A percentile compares a stretch with the other conserved stretches of the same genome.
Evolutionary conservation across 495 filamentous ascomycete species (phyloP).

Genomic region (Annulohypoxylon maeteangense): DNA sequence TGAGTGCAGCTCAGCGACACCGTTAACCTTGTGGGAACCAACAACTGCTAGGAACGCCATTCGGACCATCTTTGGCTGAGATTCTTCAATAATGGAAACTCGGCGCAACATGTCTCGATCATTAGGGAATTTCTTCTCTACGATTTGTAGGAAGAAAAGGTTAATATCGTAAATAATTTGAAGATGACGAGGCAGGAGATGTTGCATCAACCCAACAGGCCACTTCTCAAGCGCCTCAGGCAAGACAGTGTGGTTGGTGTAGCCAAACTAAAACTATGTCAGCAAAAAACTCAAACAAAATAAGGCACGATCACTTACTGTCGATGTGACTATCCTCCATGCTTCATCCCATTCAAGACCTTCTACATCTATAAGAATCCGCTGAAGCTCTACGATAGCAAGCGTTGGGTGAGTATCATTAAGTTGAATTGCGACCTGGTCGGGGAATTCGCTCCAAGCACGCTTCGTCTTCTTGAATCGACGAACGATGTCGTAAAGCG

Average conservation of each 20-base stretch:
- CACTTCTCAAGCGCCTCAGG: slow-evolving; percentile 98
- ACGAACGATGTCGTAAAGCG: slow-evolving; percentile 93
- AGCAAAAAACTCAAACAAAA: slow-evolving; percentile 5
- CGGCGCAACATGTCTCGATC: slow-evolving; percentile 84
- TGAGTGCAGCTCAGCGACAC: slow-evolving; percentile 96
- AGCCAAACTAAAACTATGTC: slow-evolving; percentile 71
- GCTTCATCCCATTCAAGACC: slow-evolving; percentile 93
- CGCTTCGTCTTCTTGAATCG: slow-evolving; percentile 97
- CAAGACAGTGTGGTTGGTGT: slow-evolving; percentile 98
- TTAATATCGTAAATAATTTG: slow-evolving; percentile 99
- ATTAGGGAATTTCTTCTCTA: slow-evolving; percentile 89
- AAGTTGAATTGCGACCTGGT: slow-evolving; percentile 95
- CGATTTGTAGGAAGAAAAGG: slow-evolving; percentile 86
- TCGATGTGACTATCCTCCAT: slow-evolving; percentile 77
- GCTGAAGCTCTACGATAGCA: slow-evolving; percentile 93
- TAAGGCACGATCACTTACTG: slow-evolving; percentile 46
- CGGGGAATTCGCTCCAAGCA: slow-evolving; percentile 90
- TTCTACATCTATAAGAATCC: slow-evolving; percentile 90
- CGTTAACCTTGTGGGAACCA: slow-evolving; percentile 98
- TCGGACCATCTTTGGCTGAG: slow-evolving; percentile 95
- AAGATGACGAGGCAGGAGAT: slow-evolving; percentile 91
- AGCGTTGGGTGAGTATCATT: slow-evolving; percentile 98
- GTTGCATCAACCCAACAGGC: slow-evolving; percentile 92
- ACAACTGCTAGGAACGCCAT: slow-evolving; percentile 97
- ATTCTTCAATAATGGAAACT: slow-evolving; percentile 97